Base-by-base conservation (phyloP, 2,329 filamentous ascomycete species). In the Clarireedia homoeocarpa region DNA sequence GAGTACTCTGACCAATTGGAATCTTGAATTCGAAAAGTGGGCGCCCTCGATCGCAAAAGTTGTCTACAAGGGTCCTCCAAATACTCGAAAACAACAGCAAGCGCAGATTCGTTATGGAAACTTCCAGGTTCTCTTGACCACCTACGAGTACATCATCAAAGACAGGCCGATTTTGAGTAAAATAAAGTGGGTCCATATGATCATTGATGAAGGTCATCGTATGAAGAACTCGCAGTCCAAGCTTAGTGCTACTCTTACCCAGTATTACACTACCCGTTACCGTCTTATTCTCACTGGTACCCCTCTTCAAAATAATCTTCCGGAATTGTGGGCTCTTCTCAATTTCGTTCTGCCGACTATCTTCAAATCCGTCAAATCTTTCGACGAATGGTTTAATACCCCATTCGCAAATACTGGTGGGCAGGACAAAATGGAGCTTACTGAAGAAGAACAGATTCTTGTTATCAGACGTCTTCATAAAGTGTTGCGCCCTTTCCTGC, bases 101-200 rank as follows among this genome's bases (percentile, higher is more conserved):
- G 87, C 96, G 63, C 89, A 91, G 71, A 95, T 99, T 65, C 90
- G 94, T 51, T 92, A 90, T 73, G 91, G 92, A 48, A 84, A 89
- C 56, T 99, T 99, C 80, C 94, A 99, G 71, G 94, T 99, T 49
- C 77, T 99, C 10, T 80, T 99, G 57, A 99, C 94, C 2, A 99
- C 94, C 0, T 99, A 99, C 74, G 94, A 99, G 72, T 99, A 97
- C 75, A 95, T 99, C 74, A 99, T 99, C 81, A 99, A 97, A 75
- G 94, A 99, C 69, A 85, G 94, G 38, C 92, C 92, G 0, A 80
- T 99, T 63, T 76, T 99, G 12, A 95, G 89, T 77, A 97, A 97
- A 78, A 92, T 99, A 74, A 97, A 97, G 74, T 99, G 94, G 94
- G 87, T 96, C 66, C 94, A 99, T 75, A 97, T 99, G 94, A 97